Evolutionary conservation across 2,329 filamentous ascomycete species (phyloP), one percentile per base, ranked within the genome.

Genomic region (Aspergillus sp.): DNA sequence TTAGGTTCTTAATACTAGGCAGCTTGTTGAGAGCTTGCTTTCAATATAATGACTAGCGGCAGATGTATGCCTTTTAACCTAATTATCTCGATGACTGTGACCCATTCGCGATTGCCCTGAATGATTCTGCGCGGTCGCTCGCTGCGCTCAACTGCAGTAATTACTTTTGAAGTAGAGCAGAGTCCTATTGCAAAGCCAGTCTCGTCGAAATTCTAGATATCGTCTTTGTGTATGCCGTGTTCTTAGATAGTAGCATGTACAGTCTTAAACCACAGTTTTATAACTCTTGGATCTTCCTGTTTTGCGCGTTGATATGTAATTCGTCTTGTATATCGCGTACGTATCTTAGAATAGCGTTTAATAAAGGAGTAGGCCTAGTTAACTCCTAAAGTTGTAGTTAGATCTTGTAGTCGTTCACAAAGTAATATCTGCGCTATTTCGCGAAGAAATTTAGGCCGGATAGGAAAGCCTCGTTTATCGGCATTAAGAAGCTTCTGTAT

Each of bases 121-220:
- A n/a, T n/a, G n/a, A n/a, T n/a, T n/a, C n/a, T n/a, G n/a, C n/a
- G n/a, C n/a, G n/a, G n/a, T n/a, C n/a, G n/a, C n/a, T n/a, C n/a
- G n/a, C n/a, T n/a, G n/a, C n/a, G n/a, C n/a, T n/a, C n/a, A n/a
- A n/a, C n/a, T n/a, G n/a, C n/a, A n/a, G n/a, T n/a, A n/a, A n/a
- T n/a, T n/a, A n/a, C n/a, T n/a, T n/a, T n/a, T n/a, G n/a, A n/a
- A n/a, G n/a, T n/a, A n/a, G n/a, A n/a, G n/a, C n/a, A n/a, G n/a
- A n/a, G n/a, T n/a, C 46, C 50, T 24, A 55, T 53, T 51, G 26
- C 30, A 54, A 51, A 54, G 38, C 51, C 51, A 48, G 47, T 48
- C 20, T 49, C 16, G 42, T 52, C 41, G 38, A 47, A 49, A 48
- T 53, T 46, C 41, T 35, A 50, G 30, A 47, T 50, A 51, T 46